Evolutionary conservation across 169 alveolate genomes (phyloP).

Genomic region (Ichthyophthirius multifiliis): DNA sequence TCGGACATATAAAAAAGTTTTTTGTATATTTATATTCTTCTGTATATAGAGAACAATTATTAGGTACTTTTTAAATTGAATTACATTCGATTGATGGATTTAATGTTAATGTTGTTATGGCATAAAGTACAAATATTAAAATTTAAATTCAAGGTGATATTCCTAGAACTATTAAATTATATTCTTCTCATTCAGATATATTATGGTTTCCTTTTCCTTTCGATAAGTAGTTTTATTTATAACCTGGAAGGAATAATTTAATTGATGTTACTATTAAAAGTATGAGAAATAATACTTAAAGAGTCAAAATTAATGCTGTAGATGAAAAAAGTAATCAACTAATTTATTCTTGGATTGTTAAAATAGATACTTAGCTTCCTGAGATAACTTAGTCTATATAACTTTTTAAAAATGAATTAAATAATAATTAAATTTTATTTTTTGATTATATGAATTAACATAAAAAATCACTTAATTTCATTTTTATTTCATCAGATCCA

Average conservation of each 20-base stretch:
- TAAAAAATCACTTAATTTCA: background rate
- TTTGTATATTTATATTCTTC: background rate
- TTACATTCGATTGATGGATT: background rate
- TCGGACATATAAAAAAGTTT: background rate
- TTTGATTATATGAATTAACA: background rate
- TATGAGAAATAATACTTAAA: background rate
- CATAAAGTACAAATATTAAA: background rate
- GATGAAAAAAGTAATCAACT: background rate
- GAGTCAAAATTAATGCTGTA: background rate
- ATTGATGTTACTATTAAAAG: background rate
- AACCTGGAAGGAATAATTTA: background rate
- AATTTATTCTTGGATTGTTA: background rate
- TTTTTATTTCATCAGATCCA: background rate
- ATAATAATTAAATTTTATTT: background rate
- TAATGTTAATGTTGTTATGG: background rate
- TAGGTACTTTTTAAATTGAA: background rate
- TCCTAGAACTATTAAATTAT: background rate
- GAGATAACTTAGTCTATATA: background rate
- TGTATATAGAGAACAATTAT: background rate
- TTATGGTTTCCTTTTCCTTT: background rate
- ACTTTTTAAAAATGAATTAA: background rate
- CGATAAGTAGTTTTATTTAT: background rate
- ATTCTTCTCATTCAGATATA: background rate
- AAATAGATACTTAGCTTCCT: background rate
- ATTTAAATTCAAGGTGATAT: background rate